Percentiles rank a stretch among this genome's conserved stretches.
phyloP scores from a whole-genome alignment of 768 basidiomycete genomes.

The Lactarius psammicola region DNA sequence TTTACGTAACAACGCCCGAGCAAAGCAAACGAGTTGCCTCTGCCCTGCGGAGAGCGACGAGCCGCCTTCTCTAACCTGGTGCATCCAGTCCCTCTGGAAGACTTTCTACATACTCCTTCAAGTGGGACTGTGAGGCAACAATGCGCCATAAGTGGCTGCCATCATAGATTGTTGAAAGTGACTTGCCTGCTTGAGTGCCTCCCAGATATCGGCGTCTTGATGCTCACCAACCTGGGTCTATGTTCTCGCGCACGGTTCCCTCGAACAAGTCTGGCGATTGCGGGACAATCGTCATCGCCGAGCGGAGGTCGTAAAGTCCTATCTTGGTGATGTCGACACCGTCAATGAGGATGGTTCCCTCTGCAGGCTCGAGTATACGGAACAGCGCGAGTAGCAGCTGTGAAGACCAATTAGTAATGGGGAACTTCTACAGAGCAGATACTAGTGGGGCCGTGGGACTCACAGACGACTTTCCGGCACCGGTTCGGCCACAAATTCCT shows the following conservation, averaged over 20 bases:
- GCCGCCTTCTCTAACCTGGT: slow-evolving; percentile 71
- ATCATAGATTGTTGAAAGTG: slow-evolving; percentile 30
- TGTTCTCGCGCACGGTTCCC: slow-evolving; percentile 79
- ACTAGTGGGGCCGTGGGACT: slow-evolving; percentile 25
- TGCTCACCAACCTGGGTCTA: slow-evolving; percentile 80
- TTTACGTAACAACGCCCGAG: slow-evolving; percentile 77
- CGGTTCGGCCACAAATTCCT: slow-evolving; percentile 86
- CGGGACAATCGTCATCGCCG: slow-evolving; percentile 63
- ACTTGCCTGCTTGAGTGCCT: slow-evolving; percentile 64
- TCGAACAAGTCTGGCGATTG: slow-evolving; percentile 47
- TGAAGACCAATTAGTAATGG: slow-evolving; percentile 5
- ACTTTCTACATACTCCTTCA: slow-evolving; percentile 66
- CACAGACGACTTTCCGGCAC: slow-evolving; percentile 76
- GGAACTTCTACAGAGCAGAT: background rate
- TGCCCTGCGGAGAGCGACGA: slow-evolving; percentile 84
- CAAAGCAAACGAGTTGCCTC: slow-evolving; percentile 85
- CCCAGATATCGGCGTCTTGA: slow-evolving; percentile 83
- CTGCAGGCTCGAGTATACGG: slow-evolving; percentile 69
- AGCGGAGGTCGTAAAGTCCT: slow-evolving; percentile 73
- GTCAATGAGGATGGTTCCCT: slow-evolving; percentile 70
- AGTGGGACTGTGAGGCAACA: slow-evolving; percentile 47
- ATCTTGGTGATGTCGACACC: slow-evolving; percentile 73
- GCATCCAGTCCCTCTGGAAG: slow-evolving; percentile 71
- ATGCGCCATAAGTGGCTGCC: background rate
- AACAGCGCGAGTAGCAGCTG: slow-evolving; percentile 70